Base-by-base conservation (phyloP, 768 basidiomycete species). In the Pleurotus djamor region DNA sequence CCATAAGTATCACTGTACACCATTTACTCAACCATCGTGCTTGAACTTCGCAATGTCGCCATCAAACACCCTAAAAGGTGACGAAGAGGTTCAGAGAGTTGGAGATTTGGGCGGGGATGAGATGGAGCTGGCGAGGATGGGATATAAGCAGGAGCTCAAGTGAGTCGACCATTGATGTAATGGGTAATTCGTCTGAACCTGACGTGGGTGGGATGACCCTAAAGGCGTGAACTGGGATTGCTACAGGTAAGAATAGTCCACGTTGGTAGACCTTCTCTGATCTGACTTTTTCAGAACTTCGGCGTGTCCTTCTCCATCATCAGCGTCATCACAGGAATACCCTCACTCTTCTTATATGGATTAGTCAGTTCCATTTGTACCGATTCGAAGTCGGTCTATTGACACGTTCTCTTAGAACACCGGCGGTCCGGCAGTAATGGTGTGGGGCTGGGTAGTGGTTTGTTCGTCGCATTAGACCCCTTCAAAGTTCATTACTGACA, bases 241-340 rank as follows among this genome's bases (percentile, higher is more conserved):
- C 61, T 88, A 64, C 87, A 89, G 74, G 87, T 83, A 60, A 59
- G 76, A 16, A 12, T 9, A 12, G 28, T 7, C 37, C 16, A 17
- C 28, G 17, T n/a, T 44, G 10, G 2, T 8, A 17, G 41, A 21
- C n/a, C 44, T 17, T 5, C 12, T 32, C 35, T 32, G 33, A 0
- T 4, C 14, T 1, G 16, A n/a, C 52, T 28, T 17, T 17, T 34
- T 17, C 61, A 88, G 86, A 89, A 88, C 68, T 89, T 89, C 64
- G 87, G 87, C 17, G 82, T 86, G 63, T 88, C 86, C 0, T 91
- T 91, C 71, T 87, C 85, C 7, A 87, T 92, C 69, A 91, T 92
- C 58, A 86, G 85, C 28, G 81, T 89, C 36, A 86, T 89, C 57
- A 90, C 88, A 10, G 89, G 89, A 0, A 79, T 89, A 32, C 83